Percentiles rank a stretch among this genome's conserved stretches.
These are phyloP conservation scores for Fusarium incarnatum DNA, from an alignment of 2,329 filamentous ascomycete genomes.

Conservation along the genomic window DNA sequence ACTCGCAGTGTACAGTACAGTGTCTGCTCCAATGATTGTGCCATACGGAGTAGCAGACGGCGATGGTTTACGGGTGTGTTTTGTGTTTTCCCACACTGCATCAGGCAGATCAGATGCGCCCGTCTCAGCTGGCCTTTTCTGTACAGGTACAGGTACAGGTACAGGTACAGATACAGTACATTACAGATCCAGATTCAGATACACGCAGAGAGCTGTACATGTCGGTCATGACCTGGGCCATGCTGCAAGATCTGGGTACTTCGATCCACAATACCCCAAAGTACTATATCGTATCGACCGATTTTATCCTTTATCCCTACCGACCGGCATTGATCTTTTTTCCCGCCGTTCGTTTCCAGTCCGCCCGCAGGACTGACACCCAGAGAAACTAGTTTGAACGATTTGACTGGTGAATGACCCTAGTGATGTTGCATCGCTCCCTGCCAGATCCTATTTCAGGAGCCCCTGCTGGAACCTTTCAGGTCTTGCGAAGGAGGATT, in stretches of 20 bases:
- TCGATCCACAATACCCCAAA: constrained; percentile 32
- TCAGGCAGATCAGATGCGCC: constrained; percentile 24
- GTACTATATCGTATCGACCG: constrained; percentile 25
- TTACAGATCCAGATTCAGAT: not conserved
- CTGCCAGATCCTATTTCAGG: constrained; percentile 34
- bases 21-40: constrained; percentile 7
- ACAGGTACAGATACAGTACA: not conserved
- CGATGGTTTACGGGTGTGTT: not conserved
- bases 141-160: not conserved
- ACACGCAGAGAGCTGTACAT: not conserved
- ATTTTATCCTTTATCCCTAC: constrained; percentile 17
- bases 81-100: constrained; percentile 13
- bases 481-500: constrained; percentile 19
- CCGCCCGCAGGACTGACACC: constrained; percentile 25
- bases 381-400: constrained; percentile 42
- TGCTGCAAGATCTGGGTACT: constrained; percentile 37
- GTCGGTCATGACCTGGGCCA: constrained; percentile 21
- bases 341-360: constrained; percentile 6
- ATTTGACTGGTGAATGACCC: constrained; percentile 34
- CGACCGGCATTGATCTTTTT: constrained; percentile 7
- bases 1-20: constrained; percentile 6
- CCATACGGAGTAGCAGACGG: not conserved
- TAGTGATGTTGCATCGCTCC: constrained; percentile 29
- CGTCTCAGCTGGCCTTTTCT: constrained; percentile 15
- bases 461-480: constrained; percentile 13